These are phyloP conservation scores for Diaporthe sp. DNA, from an alignment of 2,329 filamentous ascomycete genomes.

Conservation along the genomic window DNA sequence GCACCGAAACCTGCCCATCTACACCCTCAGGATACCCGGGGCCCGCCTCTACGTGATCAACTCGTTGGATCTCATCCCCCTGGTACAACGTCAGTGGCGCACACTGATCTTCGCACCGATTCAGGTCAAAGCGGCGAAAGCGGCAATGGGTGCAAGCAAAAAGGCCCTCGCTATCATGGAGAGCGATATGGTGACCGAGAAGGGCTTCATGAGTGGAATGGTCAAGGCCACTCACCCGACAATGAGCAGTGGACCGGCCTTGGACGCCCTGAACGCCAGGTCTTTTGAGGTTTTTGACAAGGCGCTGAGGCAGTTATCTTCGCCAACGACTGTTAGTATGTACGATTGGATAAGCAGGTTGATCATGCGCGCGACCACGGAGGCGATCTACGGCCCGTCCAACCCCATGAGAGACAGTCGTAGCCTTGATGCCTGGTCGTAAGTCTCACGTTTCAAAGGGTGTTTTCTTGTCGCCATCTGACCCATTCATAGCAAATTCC, in stretches of 20 bases:
- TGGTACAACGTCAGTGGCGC: constrained; percentile 29
- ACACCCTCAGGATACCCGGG: constrained; percentile 22
- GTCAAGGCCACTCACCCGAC: constrained; percentile 37
- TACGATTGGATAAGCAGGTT: constrained; percentile 36
- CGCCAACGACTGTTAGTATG: constrained; percentile 17
- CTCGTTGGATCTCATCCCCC: constrained; percentile 64
- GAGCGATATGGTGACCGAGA: constrained; percentile 37
- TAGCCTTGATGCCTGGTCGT: constrained; percentile 35
- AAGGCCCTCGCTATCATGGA: constrained; percentile 33
- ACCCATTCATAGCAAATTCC: constrained; percentile 20
- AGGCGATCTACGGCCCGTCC: constrained; percentile 39
- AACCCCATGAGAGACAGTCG: constrained; percentile 39
- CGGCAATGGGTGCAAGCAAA: constrained; percentile 39
- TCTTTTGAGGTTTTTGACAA: constrained; percentile 29
- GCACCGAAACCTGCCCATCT: constrained; percentile 14
- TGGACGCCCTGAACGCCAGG: constrained; percentile 33
- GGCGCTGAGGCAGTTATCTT: constrained; percentile 1
- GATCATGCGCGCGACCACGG: constrained; percentile 40
- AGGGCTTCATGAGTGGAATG: constrained; percentile 39
- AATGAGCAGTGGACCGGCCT: constrained; percentile 25
- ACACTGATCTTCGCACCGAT: constrained; percentile 20
- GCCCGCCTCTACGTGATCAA: constrained; percentile 23
- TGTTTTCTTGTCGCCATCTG: background rate
- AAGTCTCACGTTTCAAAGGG: background rate
- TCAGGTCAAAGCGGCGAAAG: constrained; percentile 16